Percentiles rank a stretch among this genome's conserved stretches.
Evolutionary conservation across 176 grass and related monocot species (phyloP).

Genomic region (Aechmea fasciata): DNA sequence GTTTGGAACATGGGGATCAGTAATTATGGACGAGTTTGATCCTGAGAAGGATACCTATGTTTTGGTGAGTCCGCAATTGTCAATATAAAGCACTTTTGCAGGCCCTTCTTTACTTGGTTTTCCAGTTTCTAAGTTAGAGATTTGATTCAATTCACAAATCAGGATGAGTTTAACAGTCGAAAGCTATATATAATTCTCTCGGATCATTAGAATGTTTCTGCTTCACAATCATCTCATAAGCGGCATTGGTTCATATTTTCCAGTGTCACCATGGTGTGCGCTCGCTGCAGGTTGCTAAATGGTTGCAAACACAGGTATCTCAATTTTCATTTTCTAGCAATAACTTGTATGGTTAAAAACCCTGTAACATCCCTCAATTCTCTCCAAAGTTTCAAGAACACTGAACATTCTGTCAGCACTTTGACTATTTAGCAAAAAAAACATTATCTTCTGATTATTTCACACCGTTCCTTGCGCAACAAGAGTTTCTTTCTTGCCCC

Average conservation of each 20-base stretch:
- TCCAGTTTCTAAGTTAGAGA: too few species aligned
- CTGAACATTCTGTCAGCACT: too few species aligned
- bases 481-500: too few species aligned
- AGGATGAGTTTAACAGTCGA: too few species aligned
- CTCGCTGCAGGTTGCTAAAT: constrained; percentile 89
- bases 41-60: constrained; percentile 94
- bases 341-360: neutral
- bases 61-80: constrained; percentile 40
- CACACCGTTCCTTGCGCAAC: too few species aligned
- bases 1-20: constrained; percentile 89
- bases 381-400: too few species aligned
- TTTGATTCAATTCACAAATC: too few species aligned
- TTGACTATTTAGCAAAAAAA: too few species aligned
- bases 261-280: constrained; percentile 93
- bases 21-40: constrained; percentile 90
- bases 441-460: too few species aligned
- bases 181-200: too few species aligned
- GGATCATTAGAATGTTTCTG: too few species aligned
- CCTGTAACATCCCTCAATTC: too few species aligned
- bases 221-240: neutral
- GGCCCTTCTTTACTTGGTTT: neutral
- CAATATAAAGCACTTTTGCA: neutral
- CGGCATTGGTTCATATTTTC: constrained; percentile 8
- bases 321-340: neutral
- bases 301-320: constrained; percentile 87